Base-by-base conservation (phyloP, 2,329 filamentous ascomycete species). In the Colletotrichum sojae region DNA sequence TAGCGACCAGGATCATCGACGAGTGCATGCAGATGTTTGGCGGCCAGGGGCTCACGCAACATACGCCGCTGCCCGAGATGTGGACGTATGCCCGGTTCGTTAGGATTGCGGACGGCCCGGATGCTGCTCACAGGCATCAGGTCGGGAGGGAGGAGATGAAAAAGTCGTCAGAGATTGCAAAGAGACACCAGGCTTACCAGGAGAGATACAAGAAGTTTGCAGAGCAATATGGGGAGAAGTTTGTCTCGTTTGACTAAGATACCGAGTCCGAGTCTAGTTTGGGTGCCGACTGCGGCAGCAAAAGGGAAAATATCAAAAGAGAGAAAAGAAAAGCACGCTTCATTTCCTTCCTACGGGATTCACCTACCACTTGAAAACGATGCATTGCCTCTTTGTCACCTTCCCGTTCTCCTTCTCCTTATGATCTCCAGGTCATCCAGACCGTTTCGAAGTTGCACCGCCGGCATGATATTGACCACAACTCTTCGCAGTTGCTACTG, bases 11-110 rank as follows among this genome's bases (percentile, higher is more conserved):
- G n/a, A 93, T 98, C 74, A 95, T 99, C 75, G 96, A 99, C 84
- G 92, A 95, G 71, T 96, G 95, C 0, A 90, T 99, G 13, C 95
- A 99, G 86, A 89, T 94, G 0, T 97, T 94, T 76, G 96, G 96
- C 69, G 96, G 91, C 69, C 94, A 93, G 5, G 96, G 96, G 78
- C 92, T 99, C 54, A 93, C 90, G 76, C 96, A 98, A 84, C 95
- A 99, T 77, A 98, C 96, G 1, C 96, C 96, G n/a, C 84, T 99
- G 72, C 95, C 94, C 9, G 88, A 86, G 78, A 91, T 95, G 89
- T 97, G 93, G 90, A 90, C 93, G n/a, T 84, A 88, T 69, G 92
- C 94, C 76, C 86, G 94, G 66, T 97, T 94, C 6, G 86, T 97
- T 81, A 87, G 93, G 70, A 89, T 97, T 73, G 94, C 94, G 0